Conservation (phyloP, 75 land plant genomes). For the Larix kaempferi region DNA sequence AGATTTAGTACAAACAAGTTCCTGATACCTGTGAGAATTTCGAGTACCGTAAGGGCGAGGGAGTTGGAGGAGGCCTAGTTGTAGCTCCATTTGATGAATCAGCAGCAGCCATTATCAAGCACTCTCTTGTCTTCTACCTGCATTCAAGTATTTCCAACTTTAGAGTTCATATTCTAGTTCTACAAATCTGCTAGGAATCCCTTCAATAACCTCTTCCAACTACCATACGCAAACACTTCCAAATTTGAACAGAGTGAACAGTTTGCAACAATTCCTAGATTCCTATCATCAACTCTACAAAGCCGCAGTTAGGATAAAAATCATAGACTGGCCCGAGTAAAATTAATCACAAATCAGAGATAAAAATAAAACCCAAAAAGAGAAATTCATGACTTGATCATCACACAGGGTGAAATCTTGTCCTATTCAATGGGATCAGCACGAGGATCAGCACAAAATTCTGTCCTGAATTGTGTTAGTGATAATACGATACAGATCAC, state of each 20-base stretch:
- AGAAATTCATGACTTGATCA: neutral
- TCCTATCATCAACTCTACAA: neutral
- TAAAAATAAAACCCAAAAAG: neutral
- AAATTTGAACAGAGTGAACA: neutral
- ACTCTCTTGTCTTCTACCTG: neutral
- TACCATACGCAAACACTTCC: conserved; percentile 1
- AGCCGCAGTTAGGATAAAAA: neutral
- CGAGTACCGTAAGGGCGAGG: conserved; percentile 67
- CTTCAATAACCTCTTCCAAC: neutral
- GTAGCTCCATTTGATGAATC: conserved; percentile 5
- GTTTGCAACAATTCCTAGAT: neutral
- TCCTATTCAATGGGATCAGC: neutral
- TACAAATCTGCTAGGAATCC: neutral
- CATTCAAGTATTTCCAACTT: neutral
- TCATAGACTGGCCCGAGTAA: neutral
- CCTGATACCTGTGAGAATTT: conserved; percentile 65
- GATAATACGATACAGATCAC: neutral
- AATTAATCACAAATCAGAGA: neutral
- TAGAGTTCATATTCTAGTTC: neutral
- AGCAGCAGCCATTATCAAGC: conserved; percentile 6
- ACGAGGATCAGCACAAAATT: neutral
- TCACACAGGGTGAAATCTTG: neutral
- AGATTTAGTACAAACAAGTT: neutral
- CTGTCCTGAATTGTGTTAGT: neutral
- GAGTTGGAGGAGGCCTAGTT: conserved; percentile 53